Conservation (phyloP, 192 early-diverging fungal species). For the Paraglomus occultum region DNA sequence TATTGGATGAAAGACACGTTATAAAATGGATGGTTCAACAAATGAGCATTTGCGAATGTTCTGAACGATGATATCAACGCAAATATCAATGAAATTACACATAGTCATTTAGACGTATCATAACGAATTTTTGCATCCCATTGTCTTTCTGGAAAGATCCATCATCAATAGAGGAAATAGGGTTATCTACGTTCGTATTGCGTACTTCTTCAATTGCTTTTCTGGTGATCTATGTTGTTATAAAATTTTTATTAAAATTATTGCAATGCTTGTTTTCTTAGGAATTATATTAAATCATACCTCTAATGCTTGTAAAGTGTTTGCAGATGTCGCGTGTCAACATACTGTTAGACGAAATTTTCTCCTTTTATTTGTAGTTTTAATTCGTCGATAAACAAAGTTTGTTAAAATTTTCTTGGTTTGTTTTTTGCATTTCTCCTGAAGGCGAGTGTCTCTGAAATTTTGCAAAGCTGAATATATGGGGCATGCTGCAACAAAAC, state of each 20-base stretch:
- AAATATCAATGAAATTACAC: too few species aligned
- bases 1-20: neutral
- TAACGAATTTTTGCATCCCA: too few species aligned
- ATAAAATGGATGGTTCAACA: too few species aligned
- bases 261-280: neutral
- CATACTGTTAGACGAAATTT: conserved; percentile 10
- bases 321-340: conserved; percentile 21
- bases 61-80: neutral
- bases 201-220: conserved; percentile 14
- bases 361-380: conserved; percentile 15
- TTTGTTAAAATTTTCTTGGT: conserved; percentile 29
- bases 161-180: too few species aligned
- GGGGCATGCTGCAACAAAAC: too few species aligned
- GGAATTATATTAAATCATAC: conserved; percentile 17
- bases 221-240: conserved; percentile 15
- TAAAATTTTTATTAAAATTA: conserved; percentile 17
- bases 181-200: neutral
- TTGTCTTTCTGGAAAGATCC: too few species aligned
- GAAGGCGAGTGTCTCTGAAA: neutral
- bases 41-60: conserved; percentile 2
- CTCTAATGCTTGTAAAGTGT: conserved; percentile 28
- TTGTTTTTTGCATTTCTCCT: conserved; percentile 26
- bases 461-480: conserved; percentile 23
- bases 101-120: too few species aligned
- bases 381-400: conserved; percentile 26